Evolutionary conservation across 306 rosid genomes (phyloP).

Genomic region (Cicer pinnatifidum): DNA sequence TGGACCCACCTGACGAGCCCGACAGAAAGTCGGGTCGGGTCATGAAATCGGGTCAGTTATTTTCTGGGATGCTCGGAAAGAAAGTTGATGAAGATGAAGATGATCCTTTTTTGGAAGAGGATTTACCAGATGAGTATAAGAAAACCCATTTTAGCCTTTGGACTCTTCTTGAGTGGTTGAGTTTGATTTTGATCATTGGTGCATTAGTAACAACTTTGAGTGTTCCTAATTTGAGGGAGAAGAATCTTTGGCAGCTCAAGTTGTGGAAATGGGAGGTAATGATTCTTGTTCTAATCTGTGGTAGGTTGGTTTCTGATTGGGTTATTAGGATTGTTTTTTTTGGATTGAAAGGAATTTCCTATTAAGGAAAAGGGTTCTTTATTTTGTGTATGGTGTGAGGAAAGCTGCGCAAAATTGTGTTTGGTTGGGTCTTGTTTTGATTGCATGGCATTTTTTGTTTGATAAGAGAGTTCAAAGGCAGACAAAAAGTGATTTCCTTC

Average conservation of each 20-base stretch:
- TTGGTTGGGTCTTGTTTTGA: slow-evolving; percentile 82
- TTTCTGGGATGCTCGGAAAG: slow-evolving; percentile 61
- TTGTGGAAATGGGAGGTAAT: slow-evolving; percentile 90
- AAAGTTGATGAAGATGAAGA: slow-evolving; percentile 62
- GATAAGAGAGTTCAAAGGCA: slow-evolving; percentile 71
- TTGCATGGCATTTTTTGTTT: slow-evolving; percentile 76
- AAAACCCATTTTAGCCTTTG: slow-evolving; percentile 43
- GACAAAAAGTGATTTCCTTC: slow-evolving; percentile 45
- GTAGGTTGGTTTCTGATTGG: slow-evolving; percentile 88
- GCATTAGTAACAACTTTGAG: slow-evolving; percentile 55
- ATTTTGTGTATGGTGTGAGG: slow-evolving; percentile 81
- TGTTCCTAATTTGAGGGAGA: slow-evolving; percentile 47
- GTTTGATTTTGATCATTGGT: slow-evolving; percentile 63
- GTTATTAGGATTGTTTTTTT: slow-evolving; percentile 56
- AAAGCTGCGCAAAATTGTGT: slow-evolving; percentile 76
- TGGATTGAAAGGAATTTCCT: slow-evolving; percentile 77
- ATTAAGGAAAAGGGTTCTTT: slow-evolving; percentile 71
- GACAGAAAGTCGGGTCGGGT: slow-evolving; percentile 55
- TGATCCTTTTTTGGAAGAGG: slow-evolving; percentile 80
- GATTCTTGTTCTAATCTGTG: slow-evolving; percentile 75
- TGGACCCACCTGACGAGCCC: slow-evolving; percentile 76
- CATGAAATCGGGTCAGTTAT: slow-evolving; percentile 58
- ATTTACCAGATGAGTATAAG: slow-evolving; percentile 63
- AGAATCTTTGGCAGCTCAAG: slow-evolving; percentile 59
- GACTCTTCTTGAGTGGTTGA: slow-evolving; percentile 71